phyloP scores from a whole-genome alignment of 1,139 yeast species.

The Pichia sp. region DNA sequence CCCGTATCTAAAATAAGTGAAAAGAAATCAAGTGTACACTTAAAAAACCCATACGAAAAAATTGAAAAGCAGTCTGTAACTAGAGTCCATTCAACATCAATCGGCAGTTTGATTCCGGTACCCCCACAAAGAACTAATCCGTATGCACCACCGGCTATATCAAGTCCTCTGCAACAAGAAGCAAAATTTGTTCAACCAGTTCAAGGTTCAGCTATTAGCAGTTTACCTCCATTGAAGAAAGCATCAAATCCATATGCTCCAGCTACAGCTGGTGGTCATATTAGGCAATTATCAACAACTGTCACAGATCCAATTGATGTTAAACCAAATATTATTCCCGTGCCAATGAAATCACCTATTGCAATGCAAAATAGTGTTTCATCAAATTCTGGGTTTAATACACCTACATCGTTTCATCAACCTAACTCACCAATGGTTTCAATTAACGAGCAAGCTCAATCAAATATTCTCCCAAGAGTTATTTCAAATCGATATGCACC shows the following conservation, averaged over 20 bases:
- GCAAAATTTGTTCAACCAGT: not conserved
- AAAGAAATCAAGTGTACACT: slow-evolving; percentile 4
- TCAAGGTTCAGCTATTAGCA: not conserved
- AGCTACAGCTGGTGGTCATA: slow-evolving; percentile 27
- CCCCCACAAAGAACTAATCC: slow-evolving; percentile 10
- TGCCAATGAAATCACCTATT: slow-evolving; percentile 23
- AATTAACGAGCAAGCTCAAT: not conserved
- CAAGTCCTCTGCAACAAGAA: not conserved
- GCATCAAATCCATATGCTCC: slow-evolving; percentile 29
- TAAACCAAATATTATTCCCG: slow-evolving; percentile 25
- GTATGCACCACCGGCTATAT: slow-evolving; percentile 15
- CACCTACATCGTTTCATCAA: too few species aligned
- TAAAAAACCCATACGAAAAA: slow-evolving; percentile 22
- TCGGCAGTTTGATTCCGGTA: not conserved
- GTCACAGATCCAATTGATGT: slow-evolving; percentile 13
- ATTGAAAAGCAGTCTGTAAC: slow-evolving; percentile 2
- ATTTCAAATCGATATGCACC: slow-evolving; percentile 2
- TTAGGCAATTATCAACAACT: slow-evolving; percentile 20
- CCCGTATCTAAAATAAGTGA: slow-evolving; percentile 23
- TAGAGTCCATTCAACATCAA: not conserved
- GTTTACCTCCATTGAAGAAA: slow-evolving; percentile 10
- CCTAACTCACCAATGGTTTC: not conserved
- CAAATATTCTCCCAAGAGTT: not conserved
- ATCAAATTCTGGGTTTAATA: not conserved
- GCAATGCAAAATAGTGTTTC: not conserved